These are phyloP conservation scores for Termitomyces sp. DNA, from an alignment of 768 basidiomycete genomes.

Conservation along the genomic window DNA sequence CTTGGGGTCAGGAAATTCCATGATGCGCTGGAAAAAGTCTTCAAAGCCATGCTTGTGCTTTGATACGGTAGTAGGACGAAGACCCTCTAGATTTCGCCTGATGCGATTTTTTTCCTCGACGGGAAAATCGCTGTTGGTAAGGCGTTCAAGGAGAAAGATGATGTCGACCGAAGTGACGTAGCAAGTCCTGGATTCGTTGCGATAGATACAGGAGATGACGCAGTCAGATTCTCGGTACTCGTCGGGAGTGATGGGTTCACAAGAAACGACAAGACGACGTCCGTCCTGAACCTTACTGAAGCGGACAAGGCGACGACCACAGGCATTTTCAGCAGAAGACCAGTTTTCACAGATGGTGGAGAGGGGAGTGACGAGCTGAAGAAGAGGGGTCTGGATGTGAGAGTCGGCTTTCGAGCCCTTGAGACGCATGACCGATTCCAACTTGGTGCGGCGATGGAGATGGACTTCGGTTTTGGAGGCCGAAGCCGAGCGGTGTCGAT, in stretches of 20 bases:
- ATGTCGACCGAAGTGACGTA: conserved; percentile 95
- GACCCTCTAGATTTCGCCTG: conserved; percentile 88
- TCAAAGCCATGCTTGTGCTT: conserved; percentile 79
- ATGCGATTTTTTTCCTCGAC: conserved; percentile 98
- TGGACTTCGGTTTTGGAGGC: conserved; percentile 27
- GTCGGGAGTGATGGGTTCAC: conserved; percentile 66
- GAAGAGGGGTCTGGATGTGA: conserved; percentile 47
- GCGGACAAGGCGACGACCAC: conserved; percentile 80
- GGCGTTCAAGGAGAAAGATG: conserved; percentile 83
- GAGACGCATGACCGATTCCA: conserved; percentile 38
- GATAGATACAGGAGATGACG: conserved; percentile 94
- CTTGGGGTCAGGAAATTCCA: conserved; percentile 92
- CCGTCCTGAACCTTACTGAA: conserved; percentile 80
- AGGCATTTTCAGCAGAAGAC: conserved; percentile 58
- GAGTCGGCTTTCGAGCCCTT: conserved; percentile 34
- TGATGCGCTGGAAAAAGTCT: conserved; percentile 91
- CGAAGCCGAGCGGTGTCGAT: conserved; percentile 20
- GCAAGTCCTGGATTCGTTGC: conserved; percentile 68
- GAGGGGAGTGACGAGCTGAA: conserved; percentile 57
- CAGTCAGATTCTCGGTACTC: conserved; percentile 71
- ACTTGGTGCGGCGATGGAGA: conserved; percentile 38
- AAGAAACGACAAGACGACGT: conserved; percentile 69
- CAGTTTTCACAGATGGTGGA: conserved; percentile 51
- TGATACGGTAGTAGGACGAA: conserved; percentile 84
- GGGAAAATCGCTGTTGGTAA: conserved; percentile 72